phyloP scores from a whole-genome alignment of 768 basidiomycete species.

The Kwoniella bestiolae region DNA sequence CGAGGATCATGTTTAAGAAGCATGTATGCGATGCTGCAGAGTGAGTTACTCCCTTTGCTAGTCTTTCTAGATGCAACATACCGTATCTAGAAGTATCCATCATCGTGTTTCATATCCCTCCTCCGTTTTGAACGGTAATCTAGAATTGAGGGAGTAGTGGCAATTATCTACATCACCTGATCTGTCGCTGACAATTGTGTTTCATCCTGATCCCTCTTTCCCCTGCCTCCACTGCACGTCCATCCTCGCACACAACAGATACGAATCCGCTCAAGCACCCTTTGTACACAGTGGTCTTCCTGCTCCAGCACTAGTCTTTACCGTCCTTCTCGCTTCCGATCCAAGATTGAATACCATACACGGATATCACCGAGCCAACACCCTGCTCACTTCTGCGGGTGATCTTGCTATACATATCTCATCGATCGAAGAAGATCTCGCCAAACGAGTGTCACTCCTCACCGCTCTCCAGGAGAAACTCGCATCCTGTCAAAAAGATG shows the following conservation, averaged over 20 bases:
- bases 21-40: conserved; percentile 50
- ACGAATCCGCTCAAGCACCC: conserved; percentile 45
- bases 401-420: conserved; percentile 31
- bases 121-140: background rate
- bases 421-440: conserved; percentile 28
- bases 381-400: conserved; percentile 25
- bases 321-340: conserved; percentile 52
- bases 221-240: background rate
- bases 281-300: conserved; percentile 37
- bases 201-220: background rate
- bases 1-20: conserved; percentile 54
- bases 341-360: conserved; percentile 47
- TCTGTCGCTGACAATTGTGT: background rate
- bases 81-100: background rate
- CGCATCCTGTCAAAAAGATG: conserved; percentile 14
- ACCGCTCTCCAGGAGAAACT: conserved; percentile 42
- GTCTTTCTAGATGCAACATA: background rate
- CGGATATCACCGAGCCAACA: conserved; percentile 48
- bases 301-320: conserved; percentile 50
- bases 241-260: conserved; percentile 30
- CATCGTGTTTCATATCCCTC: too few species aligned
- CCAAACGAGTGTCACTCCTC: conserved; percentile 30
- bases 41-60: conserved; percentile 36
- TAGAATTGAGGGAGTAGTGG: background rate
- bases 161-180: background rate